phyloP scores from a whole-genome alignment of 1,284 basidiomycete species.

The Apiotrichum akiyoshidainum region DNA sequence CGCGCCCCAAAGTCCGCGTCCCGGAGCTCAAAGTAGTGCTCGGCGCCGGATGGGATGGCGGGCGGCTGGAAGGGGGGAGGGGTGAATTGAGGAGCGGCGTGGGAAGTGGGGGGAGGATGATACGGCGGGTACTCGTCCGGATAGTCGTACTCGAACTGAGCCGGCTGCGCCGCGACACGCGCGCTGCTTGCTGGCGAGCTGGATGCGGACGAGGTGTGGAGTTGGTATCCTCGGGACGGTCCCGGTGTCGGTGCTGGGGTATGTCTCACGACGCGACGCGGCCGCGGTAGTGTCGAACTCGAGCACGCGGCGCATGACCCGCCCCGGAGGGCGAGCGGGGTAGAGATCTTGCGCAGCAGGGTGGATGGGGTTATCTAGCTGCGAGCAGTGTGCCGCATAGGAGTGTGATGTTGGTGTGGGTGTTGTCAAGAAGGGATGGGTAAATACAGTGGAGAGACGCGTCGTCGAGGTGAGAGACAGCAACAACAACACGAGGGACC shows the following conservation, averaged over 20 bases:
- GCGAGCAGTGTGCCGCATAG: background rate
- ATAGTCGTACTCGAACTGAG: slow-evolving; percentile 2
- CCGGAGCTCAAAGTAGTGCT: slow-evolving; percentile 8
- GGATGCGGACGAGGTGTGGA: background rate
- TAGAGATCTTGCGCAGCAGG: background rate
- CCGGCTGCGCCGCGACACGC: background rate
- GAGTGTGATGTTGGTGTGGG: background rate
- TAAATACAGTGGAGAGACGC: too few species aligned
- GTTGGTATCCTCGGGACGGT: background rate
- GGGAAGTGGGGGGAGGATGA: background rate
- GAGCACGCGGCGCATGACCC: background rate
- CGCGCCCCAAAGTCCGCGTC: background rate
- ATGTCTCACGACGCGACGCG: background rate
- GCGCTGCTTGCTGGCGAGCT: background rate
- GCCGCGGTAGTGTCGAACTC: background rate
- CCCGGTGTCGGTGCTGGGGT: background rate
- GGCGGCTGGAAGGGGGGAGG: background rate
- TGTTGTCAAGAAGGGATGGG: background rate
- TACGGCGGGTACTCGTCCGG: background rate
- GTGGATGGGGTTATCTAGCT: background rate
- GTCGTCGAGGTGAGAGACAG: too few species aligned
- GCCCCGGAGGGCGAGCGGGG: slow-evolving; percentile 1
- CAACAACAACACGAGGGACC: too few species aligned
- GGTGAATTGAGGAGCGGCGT: background rate
- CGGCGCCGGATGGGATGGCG: background rate